Evolutionary conservation across 139 green algal genomes (phyloP).

Genomic region (Chlorella sp.): DNA sequence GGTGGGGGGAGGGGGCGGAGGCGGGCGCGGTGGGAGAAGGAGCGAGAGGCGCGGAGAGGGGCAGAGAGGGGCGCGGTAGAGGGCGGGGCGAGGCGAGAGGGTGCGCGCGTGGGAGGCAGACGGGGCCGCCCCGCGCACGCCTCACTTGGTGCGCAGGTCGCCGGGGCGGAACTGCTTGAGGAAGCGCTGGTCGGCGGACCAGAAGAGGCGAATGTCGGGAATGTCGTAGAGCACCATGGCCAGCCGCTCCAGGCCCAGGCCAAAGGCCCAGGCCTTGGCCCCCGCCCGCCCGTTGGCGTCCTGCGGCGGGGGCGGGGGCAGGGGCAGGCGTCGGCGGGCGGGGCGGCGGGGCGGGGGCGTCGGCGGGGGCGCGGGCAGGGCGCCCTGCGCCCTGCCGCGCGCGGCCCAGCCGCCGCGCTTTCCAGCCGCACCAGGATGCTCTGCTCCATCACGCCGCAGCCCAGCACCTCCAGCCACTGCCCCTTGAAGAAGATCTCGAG

Average conservation of each 20-base stretch:
- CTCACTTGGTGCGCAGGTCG: constrained; percentile 40
- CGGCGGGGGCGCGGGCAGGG: too few relatives aligned
- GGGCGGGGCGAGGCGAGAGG: constrained; percentile 42
- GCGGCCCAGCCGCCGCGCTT: too few relatives aligned
- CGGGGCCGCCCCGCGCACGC: not conserved
- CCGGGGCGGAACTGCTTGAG: constrained; percentile 86
- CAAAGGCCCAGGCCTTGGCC: constrained; percentile 56
- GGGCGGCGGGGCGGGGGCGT: too few relatives aligned
- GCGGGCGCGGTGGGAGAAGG: not conserved
- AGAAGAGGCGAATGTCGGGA: constrained; percentile 98
- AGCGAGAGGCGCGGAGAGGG: not conserved
- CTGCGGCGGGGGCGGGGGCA: too few relatives aligned
- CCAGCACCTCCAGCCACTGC: constrained; percentile 98
- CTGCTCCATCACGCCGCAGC: constrained; percentile 96
- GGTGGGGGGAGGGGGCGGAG: too few relatives aligned
- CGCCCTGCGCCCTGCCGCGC: too few relatives aligned
- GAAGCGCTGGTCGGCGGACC: constrained; percentile 91
- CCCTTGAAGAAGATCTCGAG: constrained; percentile 99
- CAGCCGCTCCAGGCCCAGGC: constrained; percentile 95
- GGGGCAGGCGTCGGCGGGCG: too few relatives aligned
- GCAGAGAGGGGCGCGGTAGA: not conserved
- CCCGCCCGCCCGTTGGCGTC: constrained; percentile 62
- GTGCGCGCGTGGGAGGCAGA: constrained; percentile 39
- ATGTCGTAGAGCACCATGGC: constrained; percentile 99
- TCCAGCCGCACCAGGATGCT: too few relatives aligned